Percentiles rank a stretch among this genome's conserved stretches.
phyloP scores from a whole-genome alignment of 441 rosid species.

The Populus hybrid region DNA sequence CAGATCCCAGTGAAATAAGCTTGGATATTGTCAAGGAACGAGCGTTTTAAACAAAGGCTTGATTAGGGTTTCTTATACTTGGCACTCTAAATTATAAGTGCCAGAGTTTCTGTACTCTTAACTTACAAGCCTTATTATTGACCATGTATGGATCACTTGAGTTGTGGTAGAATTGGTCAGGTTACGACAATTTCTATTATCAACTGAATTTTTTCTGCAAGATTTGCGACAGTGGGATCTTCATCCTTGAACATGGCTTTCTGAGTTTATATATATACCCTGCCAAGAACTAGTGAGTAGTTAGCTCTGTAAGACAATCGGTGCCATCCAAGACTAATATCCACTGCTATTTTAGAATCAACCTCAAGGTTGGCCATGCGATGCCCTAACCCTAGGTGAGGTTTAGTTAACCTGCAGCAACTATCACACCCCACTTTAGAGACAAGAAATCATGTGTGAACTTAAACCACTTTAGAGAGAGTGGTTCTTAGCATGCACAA shows the following conservation, averaged over 20 bases:
- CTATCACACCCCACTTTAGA: too few relatives aligned
- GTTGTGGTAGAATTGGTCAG: not conserved
- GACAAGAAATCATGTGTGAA: too few relatives aligned
- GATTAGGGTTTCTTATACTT: not conserved
- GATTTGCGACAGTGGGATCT: not conserved
- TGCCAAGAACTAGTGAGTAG: not conserved
- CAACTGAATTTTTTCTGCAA: not conserved
- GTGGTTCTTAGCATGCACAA: too few relatives aligned
- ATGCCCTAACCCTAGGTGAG: too few relatives aligned
- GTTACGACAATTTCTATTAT: not conserved
- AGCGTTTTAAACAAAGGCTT: constrained; percentile 23
- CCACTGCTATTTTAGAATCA: too few relatives aligned
- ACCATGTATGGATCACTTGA: not conserved
- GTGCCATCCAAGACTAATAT: not conserved
- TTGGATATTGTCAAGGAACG: constrained; percentile 53
- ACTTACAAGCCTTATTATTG: not conserved
- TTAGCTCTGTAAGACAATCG: not conserved
- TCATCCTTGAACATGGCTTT: not conserved
- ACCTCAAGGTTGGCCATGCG: too few relatives aligned
- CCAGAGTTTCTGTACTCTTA: not conserved
- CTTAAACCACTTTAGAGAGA: too few relatives aligned
- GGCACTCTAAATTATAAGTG: not conserved
- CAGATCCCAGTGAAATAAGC: constrained; percentile 51
- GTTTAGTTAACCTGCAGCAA: too few relatives aligned
- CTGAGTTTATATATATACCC: not conserved